These are phyloP conservation scores for Phaeosphaeriaceae sp. DNA, from an alignment of 2,329 filamentous ascomycete genomes.

Conservation along the genomic window DNA sequence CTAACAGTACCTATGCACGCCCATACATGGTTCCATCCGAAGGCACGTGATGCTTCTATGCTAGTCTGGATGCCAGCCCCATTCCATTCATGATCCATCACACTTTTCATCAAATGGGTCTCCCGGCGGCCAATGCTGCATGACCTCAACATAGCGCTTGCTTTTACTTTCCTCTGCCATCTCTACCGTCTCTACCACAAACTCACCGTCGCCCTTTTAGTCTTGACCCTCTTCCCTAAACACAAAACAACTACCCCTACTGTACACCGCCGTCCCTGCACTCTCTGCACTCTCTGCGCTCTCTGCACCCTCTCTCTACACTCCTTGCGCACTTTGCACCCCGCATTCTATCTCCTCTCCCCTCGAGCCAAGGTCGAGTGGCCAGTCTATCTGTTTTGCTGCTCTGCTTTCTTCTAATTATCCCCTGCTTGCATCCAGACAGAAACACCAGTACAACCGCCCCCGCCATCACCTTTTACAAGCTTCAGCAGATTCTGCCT, in stretches of 20 bases:
- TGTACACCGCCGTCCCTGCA: constrained; percentile 15
- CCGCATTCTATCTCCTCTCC: neutral
- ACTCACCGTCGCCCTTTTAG: no score
- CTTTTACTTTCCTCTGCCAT: no score
- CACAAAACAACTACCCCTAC: constrained; percentile 27
- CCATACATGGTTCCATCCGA: constrained; percentile 3
- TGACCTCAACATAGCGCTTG: no score
- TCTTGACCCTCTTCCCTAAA: no score
- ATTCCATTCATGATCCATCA: no score
- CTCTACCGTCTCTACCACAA: no score
- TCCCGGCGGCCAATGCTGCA: no score
- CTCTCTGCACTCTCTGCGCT: constrained; percentile 22
- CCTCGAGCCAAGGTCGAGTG: neutral
- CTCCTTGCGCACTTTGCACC: constrained; percentile 20
- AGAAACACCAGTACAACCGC: constrained; percentile 18
- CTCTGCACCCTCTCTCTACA: no score
- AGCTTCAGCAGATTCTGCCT: constrained; percentile 2
- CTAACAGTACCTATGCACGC: no score
- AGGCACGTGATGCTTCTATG: neutral
- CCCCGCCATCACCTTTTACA: constrained; percentile 13
- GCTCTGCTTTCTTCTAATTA: constrained; percentile 7
- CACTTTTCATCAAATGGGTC: no score
- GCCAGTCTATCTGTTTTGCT: no score
- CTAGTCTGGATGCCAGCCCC: neutral
- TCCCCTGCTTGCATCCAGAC: constrained; percentile 13